A percentile compares a stretch with the other conserved stretches of the same genome.
These are phyloP conservation scores for Neospora caninum DNA, from an alignment of 169 alveolate genomes.

Conservation along the genomic window DNA sequence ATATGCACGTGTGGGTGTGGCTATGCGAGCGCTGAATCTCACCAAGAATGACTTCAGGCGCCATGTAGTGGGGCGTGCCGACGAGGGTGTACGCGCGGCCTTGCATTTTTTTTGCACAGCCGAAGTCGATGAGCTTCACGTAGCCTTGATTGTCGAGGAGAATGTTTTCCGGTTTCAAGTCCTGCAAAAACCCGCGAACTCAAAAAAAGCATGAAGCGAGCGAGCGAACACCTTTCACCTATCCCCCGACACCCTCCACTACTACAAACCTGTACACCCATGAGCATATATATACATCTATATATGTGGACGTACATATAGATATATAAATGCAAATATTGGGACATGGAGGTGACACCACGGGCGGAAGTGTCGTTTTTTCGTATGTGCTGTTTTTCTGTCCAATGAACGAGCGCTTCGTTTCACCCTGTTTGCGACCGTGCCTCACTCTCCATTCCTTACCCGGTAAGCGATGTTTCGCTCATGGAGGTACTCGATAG, in stretches of 20 bases:
- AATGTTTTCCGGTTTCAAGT: conserved; percentile 98
- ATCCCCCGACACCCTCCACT: neutral
- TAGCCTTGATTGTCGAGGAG: conserved; percentile 96
- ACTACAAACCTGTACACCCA: conserved; percentile 73
- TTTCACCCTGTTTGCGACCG: no score
- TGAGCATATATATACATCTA: conserved; percentile 50
- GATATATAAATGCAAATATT: no score
- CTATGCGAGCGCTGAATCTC: conserved; percentile 1
- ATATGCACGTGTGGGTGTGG: neutral
- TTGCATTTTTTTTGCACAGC: conserved; percentile 93
- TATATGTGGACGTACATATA: neutral
- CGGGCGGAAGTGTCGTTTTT: no score
- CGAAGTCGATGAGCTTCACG: conserved; percentile 95
- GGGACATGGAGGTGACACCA: no score
- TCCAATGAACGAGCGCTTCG: no score
- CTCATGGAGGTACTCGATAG: conserved; percentile 93
- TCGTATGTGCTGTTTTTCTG: no score
- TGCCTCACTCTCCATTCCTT: neutral
- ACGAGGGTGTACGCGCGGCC: conserved; percentile 91
- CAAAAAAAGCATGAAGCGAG: neutral
- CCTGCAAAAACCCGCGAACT: conserved; percentile 67
- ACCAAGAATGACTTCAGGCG: conserved; percentile 93
- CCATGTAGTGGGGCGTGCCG: conserved; percentile 97
- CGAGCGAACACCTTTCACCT: neutral
- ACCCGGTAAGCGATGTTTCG: conserved; percentile 93